Base-by-base conservation (phyloP, 306 rosid species). In the Cicer judaicum region DNA sequence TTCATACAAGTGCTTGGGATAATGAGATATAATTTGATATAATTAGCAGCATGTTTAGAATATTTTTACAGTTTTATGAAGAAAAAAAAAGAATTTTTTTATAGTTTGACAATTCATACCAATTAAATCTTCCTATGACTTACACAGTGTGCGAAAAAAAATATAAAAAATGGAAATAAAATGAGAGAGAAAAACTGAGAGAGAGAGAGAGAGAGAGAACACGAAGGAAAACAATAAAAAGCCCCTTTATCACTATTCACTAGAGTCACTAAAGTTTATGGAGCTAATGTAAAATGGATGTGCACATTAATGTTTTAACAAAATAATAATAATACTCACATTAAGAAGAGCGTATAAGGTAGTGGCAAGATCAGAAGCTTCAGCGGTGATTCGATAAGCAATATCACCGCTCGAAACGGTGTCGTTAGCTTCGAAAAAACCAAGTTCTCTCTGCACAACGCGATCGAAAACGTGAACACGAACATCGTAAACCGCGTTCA, bases 301-400 rank as follows among this genome's bases (percentile, higher is more conserved):
- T 44, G 49, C 5, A 29, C 34, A 29, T 29, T 29, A 29, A 7
- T 44, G 11, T 8, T 10, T 1, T 3, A 11, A 11, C 29, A 24
- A 4, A 1, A 19, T 1, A 9, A 55, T 18, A 7, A 54, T 29
- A 59, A 41, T 40, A 88, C 97, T 69, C 79, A 93, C 98, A 72
- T 87, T 91, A 70, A 93, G 91, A 52, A 93, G 84, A 73, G 92
- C 83, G 68, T 84, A 88, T 5, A 93, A 19, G 29, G 92, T 87
- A 54, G 65, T 83, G 11, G 88, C 93, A 34, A 93, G 83, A 74
- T 88, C 97, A 0, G 97, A 88, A 76, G 93, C 91, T 86, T 93
- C 98, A 10, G 96, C 91, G 44, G 97, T 89, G 78, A 93, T 84
- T 73, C 98, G 79, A 68, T 86, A 86, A 10, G 98, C 92, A 15